A percentile compares a stretch with the other conserved stretches of the same genome.
These are phyloP conservation scores for Ceriops tagal DNA, from an alignment of 345 rosid genomes.

Conservation along the genomic window DNA sequence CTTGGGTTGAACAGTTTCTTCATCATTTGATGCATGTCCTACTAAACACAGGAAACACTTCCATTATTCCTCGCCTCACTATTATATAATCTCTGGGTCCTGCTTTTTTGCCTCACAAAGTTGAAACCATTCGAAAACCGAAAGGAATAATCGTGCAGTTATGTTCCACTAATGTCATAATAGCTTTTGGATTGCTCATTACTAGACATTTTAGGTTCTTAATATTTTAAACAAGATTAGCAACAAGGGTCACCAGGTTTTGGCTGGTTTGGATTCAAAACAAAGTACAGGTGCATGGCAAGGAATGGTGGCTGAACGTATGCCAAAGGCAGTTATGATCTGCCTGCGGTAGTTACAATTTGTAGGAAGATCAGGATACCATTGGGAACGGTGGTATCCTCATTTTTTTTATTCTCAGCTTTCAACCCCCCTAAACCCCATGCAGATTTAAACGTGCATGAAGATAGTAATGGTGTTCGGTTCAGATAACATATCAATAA, in stretches of 20 bases:
- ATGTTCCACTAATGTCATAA: neutral
- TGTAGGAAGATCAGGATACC: too few species aligned
- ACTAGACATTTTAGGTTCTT: neutral
- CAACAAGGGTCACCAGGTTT: neutral
- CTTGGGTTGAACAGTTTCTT: neutral
- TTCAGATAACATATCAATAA: too few species aligned
- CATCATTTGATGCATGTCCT: slow-evolving; percentile 25
- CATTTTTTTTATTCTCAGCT: too few species aligned
- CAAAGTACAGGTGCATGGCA: too few species aligned
- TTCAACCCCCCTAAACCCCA: too few species aligned
- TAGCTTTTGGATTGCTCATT: neutral
- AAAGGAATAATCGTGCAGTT: neutral
- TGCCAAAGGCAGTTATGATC: too few species aligned
- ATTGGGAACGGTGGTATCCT: too few species aligned
- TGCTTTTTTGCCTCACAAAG: neutral
- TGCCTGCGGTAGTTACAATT: too few species aligned
- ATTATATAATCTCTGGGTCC: neutral
- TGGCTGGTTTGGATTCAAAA: neutral
- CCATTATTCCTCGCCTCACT: slow-evolving; percentile 7
- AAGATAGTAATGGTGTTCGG: too few species aligned
- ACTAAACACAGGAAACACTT: neutral
- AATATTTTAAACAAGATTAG: neutral
- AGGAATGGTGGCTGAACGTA: too few species aligned
- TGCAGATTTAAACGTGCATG: too few species aligned
- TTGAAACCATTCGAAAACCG: neutral